Percentiles rank a stretch among this genome's conserved stretches.
These are phyloP conservation scores for Nymphaea thermarum DNA, from an alignment of 164 flowering plant species.

Conservation along the genomic window DNA sequence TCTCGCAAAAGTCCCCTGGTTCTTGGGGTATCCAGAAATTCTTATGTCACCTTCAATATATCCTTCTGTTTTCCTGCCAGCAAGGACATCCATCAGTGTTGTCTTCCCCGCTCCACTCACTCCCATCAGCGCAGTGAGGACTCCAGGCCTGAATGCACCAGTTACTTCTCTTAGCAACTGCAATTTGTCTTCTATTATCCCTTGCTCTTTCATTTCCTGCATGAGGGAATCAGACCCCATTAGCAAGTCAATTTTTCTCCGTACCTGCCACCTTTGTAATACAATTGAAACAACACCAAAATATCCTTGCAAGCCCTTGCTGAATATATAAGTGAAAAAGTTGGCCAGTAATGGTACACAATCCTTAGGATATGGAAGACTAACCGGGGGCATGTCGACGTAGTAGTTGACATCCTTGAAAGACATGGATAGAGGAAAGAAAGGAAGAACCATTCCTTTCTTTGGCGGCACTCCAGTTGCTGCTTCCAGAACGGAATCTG, in stretches of 20 bases:
- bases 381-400: constrained; percentile 88
- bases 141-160: constrained; percentile 32
- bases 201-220: constrained; percentile 33
- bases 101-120: constrained; percentile 96
- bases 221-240: not conserved
- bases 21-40: constrained; percentile 85
- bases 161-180: constrained; percentile 27
- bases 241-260: not conserved
- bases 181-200: constrained; percentile 23
- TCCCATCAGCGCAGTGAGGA: constrained; percentile 33
- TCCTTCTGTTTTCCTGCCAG: constrained; percentile 48
- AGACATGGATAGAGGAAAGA: constrained; percentile 84
- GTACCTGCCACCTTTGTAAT: too few species aligned
- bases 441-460: constrained; percentile 98
- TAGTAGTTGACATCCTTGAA: constrained; percentile 69
- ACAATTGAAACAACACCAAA: too few species aligned
- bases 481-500: constrained; percentile 29
- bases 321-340: not conserved
- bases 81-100: constrained; percentile 59
- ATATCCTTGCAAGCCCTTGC: not conserved
- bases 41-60: constrained; percentile 82
- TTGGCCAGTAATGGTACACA: not conserved
- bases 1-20: constrained; percentile 94
- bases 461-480: constrained; percentile 56
- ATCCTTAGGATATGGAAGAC: not conserved